phyloP scores from a whole-genome alignment of 805 yeast species.

The Kluyveromyces lactis region DNA sequence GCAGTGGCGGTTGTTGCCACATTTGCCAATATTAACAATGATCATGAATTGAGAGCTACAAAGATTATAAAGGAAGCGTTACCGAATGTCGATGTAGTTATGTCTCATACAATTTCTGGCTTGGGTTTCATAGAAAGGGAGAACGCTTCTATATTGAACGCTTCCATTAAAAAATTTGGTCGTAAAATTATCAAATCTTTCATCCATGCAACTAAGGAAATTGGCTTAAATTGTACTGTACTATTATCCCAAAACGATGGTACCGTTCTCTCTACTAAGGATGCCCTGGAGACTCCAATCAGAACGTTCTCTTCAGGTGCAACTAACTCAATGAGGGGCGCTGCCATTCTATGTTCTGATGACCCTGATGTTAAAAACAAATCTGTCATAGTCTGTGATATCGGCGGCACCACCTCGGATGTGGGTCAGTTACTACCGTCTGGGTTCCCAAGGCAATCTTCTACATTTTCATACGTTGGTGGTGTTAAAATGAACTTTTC shows the following conservation, averaged over 20 bases:
- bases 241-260: slow-evolving; percentile 42
- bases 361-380: slow-evolving; percentile 16
- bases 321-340: slow-evolving; percentile 41
- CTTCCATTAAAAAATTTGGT: slow-evolving; percentile 37
- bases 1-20: slow-evolving; percentile 36
- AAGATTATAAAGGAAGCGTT: slow-evolving; percentile 28
- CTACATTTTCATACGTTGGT: slow-evolving; percentile 36
- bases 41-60: slow-evolving; percentile 32
- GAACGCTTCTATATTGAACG: slow-evolving; percentile 40
- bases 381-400: slow-evolving; percentile 35
- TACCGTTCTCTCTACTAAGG: slow-evolving; percentile 34
- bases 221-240: slow-evolving; percentile 34
- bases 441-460: slow-evolving; percentile 41
- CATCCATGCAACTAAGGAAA: slow-evolving; percentile 29
- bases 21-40: slow-evolving; percentile 32
- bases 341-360: slow-evolving; percentile 34
- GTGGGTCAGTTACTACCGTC: slow-evolving; percentile 38
- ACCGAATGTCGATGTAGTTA: slow-evolving; percentile 31
- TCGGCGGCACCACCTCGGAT: slow-evolving; percentile 46
- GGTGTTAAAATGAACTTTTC: slow-evolving; percentile 43
- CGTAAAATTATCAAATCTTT: slow-evolving; percentile 34
- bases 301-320: slow-evolving; percentile 43
- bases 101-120: slow-evolving; percentile 36
- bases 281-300: slow-evolving; percentile 36
- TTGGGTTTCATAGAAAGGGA: slow-evolving; percentile 40